These are phyloP conservation scores for Paradendryphiella salina DNA, from an alignment of 2,329 filamentous ascomycete genomes.

Conservation along the genomic window DNA sequence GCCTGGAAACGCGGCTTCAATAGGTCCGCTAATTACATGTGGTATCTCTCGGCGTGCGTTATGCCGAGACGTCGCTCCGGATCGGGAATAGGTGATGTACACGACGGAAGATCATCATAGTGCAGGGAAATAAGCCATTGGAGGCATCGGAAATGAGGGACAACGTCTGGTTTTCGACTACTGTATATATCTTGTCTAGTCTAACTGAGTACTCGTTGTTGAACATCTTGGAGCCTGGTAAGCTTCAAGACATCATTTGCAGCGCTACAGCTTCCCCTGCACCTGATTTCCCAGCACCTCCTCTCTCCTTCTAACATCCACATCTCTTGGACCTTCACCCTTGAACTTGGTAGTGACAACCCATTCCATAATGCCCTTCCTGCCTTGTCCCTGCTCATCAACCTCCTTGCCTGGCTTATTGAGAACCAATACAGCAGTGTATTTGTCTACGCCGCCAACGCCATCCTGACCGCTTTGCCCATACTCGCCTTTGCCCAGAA, in stretches of 20 bases:
- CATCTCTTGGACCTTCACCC: slow-evolving; percentile 59
- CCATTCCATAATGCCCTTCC: slow-evolving; percentile 57
- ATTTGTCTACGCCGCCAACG: slow-evolving; percentile 49
- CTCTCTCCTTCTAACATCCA: slow-evolving; percentile 54
- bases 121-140: slow-evolving; percentile 10
- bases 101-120: background rate
- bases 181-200: too few species aligned
- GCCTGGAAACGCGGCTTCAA: slow-evolving; percentile 53
- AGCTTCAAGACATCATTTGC: too few species aligned
- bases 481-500: slow-evolving; percentile 47
- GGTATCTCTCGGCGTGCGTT: slow-evolving; percentile 43
- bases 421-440: slow-evolving; percentile 57
- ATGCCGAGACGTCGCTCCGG: slow-evolving; percentile 5
- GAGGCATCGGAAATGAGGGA: background rate
- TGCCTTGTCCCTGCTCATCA: slow-evolving; percentile 52
- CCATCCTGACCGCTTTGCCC: slow-evolving; percentile 37
- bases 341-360: slow-evolving; percentile 61
- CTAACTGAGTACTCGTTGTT: too few species aligned
- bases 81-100: slow-evolving; percentile 5
- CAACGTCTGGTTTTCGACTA: too few species aligned
- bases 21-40: slow-evolving; percentile 58
- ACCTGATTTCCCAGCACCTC: slow-evolving; percentile 49
- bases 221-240: too few species aligned
- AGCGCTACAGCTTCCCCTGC: slow-evolving; percentile 21
- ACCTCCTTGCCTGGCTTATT: slow-evolving; percentile 61